Base-by-base conservation (phyloP, 768 basidiomycete genomes). In the Boletus bicolor region DNA sequence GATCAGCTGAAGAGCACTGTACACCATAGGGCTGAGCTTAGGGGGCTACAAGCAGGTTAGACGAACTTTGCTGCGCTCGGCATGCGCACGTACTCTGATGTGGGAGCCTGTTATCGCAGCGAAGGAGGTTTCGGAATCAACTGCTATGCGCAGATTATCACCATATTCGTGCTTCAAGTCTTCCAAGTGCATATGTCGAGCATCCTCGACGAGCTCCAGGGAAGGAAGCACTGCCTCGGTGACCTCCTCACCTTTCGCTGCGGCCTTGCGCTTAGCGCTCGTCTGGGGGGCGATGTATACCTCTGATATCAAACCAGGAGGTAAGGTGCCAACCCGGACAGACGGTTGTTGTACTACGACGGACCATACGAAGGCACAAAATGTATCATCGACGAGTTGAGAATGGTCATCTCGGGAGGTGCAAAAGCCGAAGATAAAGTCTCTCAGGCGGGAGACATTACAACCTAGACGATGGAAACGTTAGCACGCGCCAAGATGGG, bases 21-120 rank as follows among this genome's bases (percentile, higher is more conserved):
- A 95, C 3, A 93, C 89, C 84, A 89, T 87, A 0, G 87, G 86
- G 46, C 86, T 92, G 62, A 95, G 74, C 69, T 89, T 91, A 0
- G 87, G 75, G 43, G 86, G 84, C 91, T 94, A 61, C 1, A 37
- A 49, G 21, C 38, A 26, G 51, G 48, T 64, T 56, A 64, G 64
- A 41, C 44, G 38, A 15, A 17, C 24, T 9, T 19, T 47, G 8
- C 39, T 26, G 5, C 35, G 54, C 32, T 38, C 15, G 3, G 42
- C 15, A 30, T 17, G 46, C 26, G 24, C 12, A 75, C 86, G 42
- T 60, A 94, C 93, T 60, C 87, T 77, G 51, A 87, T 85, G 72
- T 94, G 92, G 12, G 88, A 89, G 5, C 93, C 93, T 15, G 90
- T 93, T 42, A 95, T 81, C 6, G 90, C 89, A 38, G 80, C 78